Conservation (phyloP, 331 rosid genomes). For the Malus hybrid region DNA sequence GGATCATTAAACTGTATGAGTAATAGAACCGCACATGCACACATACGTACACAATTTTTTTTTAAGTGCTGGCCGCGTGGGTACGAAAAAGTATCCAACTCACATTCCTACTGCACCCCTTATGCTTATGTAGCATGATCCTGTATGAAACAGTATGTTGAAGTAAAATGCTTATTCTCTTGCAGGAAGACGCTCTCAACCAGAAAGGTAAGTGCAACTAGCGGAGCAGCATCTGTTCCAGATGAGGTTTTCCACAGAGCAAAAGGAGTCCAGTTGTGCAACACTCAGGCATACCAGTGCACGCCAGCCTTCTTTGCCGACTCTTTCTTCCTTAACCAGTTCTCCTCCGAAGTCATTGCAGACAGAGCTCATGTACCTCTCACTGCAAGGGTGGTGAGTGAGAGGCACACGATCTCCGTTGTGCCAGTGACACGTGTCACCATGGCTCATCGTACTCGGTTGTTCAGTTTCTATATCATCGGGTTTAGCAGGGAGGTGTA, state of each 20-base stretch:
- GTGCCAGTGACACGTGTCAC: conserved; percentile 87
- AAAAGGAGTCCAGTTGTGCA: conserved; percentile 82
- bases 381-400: conserved; percentile 77
- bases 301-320: conserved; percentile 94
- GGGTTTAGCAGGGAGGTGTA: conserved; percentile 78
- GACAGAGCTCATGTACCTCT: conserved; percentile 67
- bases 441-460: conserved; percentile 53
- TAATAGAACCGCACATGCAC: background rate
- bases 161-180: background rate
- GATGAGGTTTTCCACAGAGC: conserved; percentile 93
- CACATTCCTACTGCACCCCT: background rate
- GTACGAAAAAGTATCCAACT: no score
- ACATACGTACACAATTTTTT: background rate
- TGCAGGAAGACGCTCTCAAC: conserved; percentile 75
- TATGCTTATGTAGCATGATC: background rate
- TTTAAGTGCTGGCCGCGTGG: background rate
- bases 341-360: conserved; percentile 87
- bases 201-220: conserved; percentile 74
- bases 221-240: conserved; percentile 91
- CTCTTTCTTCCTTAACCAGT: conserved; percentile 76
- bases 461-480: conserved; percentile 86
- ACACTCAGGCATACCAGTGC: conserved; percentile 86
- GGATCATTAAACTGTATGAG: background rate
- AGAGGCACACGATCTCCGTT: conserved; percentile 80
- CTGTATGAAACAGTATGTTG: background rate